A percentile compares a stretch with the other conserved stretches of the same genome.
phyloP scores from a whole-genome alignment of 1,284 basidiomycete genomes.

The Trichosporon sp. region DNA sequence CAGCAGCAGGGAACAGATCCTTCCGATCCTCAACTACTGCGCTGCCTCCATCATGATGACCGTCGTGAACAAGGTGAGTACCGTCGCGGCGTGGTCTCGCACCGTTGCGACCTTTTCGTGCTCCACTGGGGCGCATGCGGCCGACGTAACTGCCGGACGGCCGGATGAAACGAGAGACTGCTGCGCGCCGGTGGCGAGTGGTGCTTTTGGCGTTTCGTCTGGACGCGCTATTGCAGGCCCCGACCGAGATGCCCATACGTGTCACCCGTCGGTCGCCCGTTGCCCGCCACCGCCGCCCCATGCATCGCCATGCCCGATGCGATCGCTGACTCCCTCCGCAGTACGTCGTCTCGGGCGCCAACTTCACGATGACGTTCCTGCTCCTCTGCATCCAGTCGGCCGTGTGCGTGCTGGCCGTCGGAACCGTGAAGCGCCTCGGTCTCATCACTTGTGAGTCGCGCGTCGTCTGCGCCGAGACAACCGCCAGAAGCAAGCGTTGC shows the following conservation, averaged over 20 bases:
- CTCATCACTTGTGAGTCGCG: conserved; percentile 63
- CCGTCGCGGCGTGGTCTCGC: neutral
- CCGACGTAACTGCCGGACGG: neutral
- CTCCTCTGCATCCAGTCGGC: conserved; percentile 85
- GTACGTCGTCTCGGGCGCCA: conserved; percentile 89
- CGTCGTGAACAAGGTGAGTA: conserved; percentile 82
- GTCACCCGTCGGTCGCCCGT: neutral
- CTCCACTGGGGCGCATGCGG: neutral
- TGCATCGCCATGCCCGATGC: neutral
- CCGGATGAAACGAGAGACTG: neutral
- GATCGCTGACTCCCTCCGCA: conserved; percentile 40
- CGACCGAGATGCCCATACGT: neutral
- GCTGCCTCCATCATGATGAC: conserved; percentile 96
- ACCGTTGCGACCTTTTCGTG: neutral
- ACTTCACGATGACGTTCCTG: conserved; percentile 97
- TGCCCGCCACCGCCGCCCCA: neutral
- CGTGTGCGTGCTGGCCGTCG: conserved; percentile 78
- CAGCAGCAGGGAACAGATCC: conserved; percentile 50
- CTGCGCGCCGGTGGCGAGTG: neutral
- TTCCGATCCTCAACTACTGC: conserved; percentile 86
- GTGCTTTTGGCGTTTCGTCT: neutral
- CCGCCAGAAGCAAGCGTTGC: neutral
- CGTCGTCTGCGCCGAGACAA: neutral
- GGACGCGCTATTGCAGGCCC: neutral
- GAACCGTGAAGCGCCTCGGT: conserved; percentile 67